phyloP scores from a whole-genome alignment of 208 protist species.

The Endotrypanum monterogeii region DNA sequence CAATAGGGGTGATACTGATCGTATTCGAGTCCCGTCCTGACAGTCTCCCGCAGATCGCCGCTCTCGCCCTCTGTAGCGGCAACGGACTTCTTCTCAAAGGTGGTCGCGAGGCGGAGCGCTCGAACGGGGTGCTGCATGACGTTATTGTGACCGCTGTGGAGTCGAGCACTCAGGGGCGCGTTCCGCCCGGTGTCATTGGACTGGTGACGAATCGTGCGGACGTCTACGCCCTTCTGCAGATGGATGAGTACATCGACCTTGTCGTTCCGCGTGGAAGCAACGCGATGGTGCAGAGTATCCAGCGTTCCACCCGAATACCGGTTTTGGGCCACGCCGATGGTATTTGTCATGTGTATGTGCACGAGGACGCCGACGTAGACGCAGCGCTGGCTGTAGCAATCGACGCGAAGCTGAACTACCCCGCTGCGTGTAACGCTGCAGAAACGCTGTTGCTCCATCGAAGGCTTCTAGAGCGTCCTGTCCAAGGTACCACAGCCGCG shows the following conservation, averaged over 20 bases:
- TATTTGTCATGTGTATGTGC: conserved; percentile 94
- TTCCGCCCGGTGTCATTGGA: conserved; percentile 48
- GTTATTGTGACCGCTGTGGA: conserved; percentile 54
- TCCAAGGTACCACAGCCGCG: conserved; percentile 24
- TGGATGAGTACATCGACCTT: conserved; percentile 90
- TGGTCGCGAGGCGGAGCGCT: conserved; percentile 74
- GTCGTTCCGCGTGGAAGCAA: conserved; percentile 93
- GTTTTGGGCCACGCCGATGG: conserved; percentile 95
- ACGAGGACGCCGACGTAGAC: conserved; percentile 70
- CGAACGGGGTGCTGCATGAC: conserved; percentile 54
- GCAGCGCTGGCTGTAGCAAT: conserved; percentile 63
- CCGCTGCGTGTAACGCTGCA: conserved; percentile 93
- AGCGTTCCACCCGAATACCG: conserved; percentile 86
- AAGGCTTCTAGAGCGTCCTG: conserved; percentile 16
- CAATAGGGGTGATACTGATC: conserved; percentile 93
- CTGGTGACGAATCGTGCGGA: conserved; percentile 58
- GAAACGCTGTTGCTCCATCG: conserved; percentile 93
- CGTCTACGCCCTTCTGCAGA: conserved; percentile 47
- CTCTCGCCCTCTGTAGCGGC: conserved; percentile 80
- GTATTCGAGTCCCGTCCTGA: conserved; percentile 95
- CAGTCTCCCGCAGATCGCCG: conserved; percentile 78
- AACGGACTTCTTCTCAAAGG: conserved; percentile 93
- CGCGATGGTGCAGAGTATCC: conserved; percentile 87
- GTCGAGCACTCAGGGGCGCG: conserved; percentile 29
- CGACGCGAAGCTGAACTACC: conserved; percentile 95